Base-by-base conservation (phyloP, 1,284 basidiomycete species). In the Microbotryum violaceum region DNA sequence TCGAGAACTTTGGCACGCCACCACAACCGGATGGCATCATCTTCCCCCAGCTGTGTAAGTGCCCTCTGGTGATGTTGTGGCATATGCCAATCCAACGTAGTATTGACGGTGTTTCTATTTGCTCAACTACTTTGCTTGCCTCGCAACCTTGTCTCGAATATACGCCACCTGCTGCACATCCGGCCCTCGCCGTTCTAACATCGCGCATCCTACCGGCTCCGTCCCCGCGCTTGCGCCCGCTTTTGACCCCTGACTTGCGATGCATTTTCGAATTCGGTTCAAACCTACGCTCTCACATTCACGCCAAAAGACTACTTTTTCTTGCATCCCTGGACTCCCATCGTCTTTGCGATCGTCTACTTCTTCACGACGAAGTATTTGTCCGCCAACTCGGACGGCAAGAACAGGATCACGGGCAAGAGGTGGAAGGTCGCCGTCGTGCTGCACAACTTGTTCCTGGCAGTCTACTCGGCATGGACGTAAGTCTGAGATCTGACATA, bases 401-500 rank as follows among this genome's bases (percentile, higher is more conserved):
- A 64, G 60, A 71, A 71, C 66, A 58, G 70, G 27, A 70, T 71
- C 54, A 54, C 63, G 37, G 70, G 66, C 16, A 57, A 58, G 9
- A 53, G 62, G 3, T 71, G 70, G 70, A 63, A 68, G 45, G 55
- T 60, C 4, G 63, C 67, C 42, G 70, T 75, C 12, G 65, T 75
- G 25, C 57, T 66, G 27, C 74, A 75, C 69, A 75, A 75, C 68
- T 60, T 74, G 37, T 56, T 73, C 31, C 68, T 75, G 20, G 72
- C 73, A 5, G 69, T 61, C 16, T 74, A 74, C 67, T 68, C 67
- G 29, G 67, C 58, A 2, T 73, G 71, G 70, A 72, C 70, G 10
- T 71, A 29, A 53, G 60, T 61, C 16, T 49, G 20, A 20, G 8
- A 25, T 16, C 31, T 21, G 9, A 52, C 42, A 21, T 42, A 16